A percentile compares a stretch with the other conserved stretches of the same genome.
These are phyloP conservation scores for Skeletonema grethae DNA, from an alignment of 108 stramenopile genomes.

Conservation along the genomic window DNA sequence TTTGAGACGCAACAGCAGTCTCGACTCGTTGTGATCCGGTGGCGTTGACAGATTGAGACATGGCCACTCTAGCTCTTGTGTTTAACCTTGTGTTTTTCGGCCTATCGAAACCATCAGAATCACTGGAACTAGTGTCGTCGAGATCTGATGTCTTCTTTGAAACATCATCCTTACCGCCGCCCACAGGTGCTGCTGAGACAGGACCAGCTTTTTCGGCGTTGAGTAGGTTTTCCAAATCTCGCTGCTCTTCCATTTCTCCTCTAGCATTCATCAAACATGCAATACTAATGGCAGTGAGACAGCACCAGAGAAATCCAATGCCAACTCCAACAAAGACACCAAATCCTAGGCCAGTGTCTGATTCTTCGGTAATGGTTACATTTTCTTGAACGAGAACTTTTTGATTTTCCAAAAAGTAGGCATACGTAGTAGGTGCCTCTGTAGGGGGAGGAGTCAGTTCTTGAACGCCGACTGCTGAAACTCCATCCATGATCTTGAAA, in stretches of 20 bases:
- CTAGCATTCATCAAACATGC: conserved; percentile 12
- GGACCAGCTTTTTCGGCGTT: conserved; percentile 12
- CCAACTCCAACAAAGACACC: conserved; percentile 16
- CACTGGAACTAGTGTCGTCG: background rate
- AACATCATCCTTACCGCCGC: background rate
- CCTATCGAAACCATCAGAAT: background rate
- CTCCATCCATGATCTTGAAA: conserved; percentile 29
- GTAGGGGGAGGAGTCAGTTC: conserved; percentile 13
- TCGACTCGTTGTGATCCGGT: background rate
- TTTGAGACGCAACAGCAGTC: background rate
- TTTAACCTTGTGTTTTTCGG: background rate
- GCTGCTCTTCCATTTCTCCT: conserved; percentile 18
- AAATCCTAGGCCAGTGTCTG: conserved; percentile 4
- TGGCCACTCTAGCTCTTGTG: background rate
- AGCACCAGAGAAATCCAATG: conserved; percentile 21
- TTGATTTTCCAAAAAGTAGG: conserved; percentile 1
- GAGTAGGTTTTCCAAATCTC: conserved; percentile 24
- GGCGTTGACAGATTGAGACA: conserved; percentile 1
- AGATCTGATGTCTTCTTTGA: background rate
- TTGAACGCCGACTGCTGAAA: conserved; percentile 2
- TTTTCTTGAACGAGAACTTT: background rate
- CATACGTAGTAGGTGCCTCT: conserved; percentile 4
- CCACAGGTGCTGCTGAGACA: background rate
- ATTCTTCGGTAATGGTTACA: background rate
- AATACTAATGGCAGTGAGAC: conserved; percentile 21